Percentiles rank a stretch among this genome's conserved stretches.
phyloP scores from a whole-genome alignment of 2,329 filamentous ascomycete genomes.

The Diaporthe batatas region DNA sequence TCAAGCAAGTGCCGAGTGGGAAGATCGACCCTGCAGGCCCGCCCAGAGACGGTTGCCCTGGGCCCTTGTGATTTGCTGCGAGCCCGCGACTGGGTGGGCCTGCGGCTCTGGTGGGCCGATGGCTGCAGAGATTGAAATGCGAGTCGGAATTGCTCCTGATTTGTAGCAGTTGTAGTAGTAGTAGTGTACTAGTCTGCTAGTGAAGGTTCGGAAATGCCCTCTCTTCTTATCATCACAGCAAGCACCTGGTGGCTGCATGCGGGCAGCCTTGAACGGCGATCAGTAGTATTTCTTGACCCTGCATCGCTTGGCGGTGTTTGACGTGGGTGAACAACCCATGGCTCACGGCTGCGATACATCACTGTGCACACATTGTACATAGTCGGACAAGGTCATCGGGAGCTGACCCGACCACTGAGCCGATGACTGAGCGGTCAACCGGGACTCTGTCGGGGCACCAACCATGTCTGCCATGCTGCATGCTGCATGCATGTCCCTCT shows the following conservation, averaged over 20 bases:
- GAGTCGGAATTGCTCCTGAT: conserved; percentile 5
- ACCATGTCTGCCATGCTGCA: conserved; percentile 29
- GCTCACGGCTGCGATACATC: too few relatives aligned
- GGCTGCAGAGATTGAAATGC: conserved; percentile 32
- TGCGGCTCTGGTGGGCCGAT: conserved; percentile 31
- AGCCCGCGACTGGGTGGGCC: background rate
- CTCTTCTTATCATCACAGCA: too few relatives aligned
- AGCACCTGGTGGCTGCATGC: background rate
- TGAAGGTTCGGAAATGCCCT: too few relatives aligned
- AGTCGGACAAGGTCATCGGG: conserved; percentile 1
- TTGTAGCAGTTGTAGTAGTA: too few relatives aligned
- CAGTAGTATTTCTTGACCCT: conserved; percentile 4
- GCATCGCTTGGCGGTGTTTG: conserved; percentile 18
- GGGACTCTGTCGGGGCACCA: background rate
- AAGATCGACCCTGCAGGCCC: conserved; percentile 41
- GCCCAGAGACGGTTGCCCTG: background rate
- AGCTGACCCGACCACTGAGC: background rate
- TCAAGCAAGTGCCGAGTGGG: conserved; percentile 40
- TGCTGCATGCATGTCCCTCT: background rate
- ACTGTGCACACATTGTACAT: too few relatives aligned
- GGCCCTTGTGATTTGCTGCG: conserved; percentile 33
- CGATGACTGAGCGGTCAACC: conserved; percentile 23
- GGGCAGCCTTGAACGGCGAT: background rate
- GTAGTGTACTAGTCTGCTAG: too few relatives aligned
- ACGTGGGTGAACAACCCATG: background rate